These are phyloP conservation scores for Termitomyces sp. DNA, from an alignment of 768 basidiomycete genomes.

Conservation along the genomic window DNA sequence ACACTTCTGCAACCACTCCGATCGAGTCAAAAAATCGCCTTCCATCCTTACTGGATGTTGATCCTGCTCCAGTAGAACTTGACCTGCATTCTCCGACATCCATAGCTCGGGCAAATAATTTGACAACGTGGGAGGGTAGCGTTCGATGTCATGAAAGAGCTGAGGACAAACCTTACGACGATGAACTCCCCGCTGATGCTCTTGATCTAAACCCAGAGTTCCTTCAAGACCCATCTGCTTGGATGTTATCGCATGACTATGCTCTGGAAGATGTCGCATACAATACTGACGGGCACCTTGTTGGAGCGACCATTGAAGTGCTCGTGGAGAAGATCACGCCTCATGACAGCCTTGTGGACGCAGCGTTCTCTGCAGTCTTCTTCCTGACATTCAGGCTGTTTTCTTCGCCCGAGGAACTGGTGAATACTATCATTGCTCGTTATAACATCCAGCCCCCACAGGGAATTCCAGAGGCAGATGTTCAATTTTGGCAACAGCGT, in stretches of 20 bases:
- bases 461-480: constrained; percentile 51
- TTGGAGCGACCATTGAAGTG: constrained; percentile 84
- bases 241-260: constrained; percentile 74
- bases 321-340: constrained; percentile 98
- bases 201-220: constrained; percentile 34
- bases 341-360: constrained; percentile 85
- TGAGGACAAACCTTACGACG: constrained; percentile 53
- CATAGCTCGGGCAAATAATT: constrained; percentile 44
- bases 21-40: constrained; percentile 36
- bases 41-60: constrained; percentile 22
- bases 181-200: constrained; percentile 47
- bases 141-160: constrained; percentile 28
- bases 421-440: constrained; percentile 72
- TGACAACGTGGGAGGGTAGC: constrained; percentile 57
- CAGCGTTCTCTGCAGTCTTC: constrained; percentile 84
- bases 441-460: constrained; percentile 75
- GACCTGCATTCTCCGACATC: constrained; percentile 52
- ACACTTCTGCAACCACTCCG: constrained; percentile 44
- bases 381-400: constrained; percentile 95
- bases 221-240: constrained; percentile 40
- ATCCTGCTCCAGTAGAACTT: constrained; percentile 30
- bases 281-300: constrained; percentile 85
- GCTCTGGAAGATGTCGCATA: constrained; percentile 80
- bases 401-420: constrained; percentile 70
- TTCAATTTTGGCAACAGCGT: constrained; percentile 74